Conservation (phyloP, 2,329 filamentous ascomycete genomes). For the Cercospora sesami region DNA sequence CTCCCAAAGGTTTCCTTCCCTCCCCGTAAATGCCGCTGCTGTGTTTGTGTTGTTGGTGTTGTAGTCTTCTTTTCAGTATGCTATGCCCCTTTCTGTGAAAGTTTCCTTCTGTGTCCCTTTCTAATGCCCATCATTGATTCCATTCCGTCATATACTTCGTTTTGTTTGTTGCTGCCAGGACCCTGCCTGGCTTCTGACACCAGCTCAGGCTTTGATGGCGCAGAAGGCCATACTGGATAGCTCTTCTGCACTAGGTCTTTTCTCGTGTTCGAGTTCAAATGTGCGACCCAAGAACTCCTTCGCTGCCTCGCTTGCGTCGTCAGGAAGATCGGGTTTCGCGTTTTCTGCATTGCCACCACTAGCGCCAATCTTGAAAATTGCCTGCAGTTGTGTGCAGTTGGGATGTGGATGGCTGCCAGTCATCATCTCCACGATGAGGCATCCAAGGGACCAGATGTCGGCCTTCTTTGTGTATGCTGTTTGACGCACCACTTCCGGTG, state of each 20-base stretch:
- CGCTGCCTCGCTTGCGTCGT: conserved; percentile 80
- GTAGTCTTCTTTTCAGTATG: background rate
- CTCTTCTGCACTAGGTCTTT: conserved; percentile 88
- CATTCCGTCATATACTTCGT: background rate
- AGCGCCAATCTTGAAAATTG: conserved; percentile 93
- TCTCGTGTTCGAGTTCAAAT: conserved; percentile 93
- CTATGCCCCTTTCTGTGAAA: background rate
- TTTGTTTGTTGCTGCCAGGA: background rate
- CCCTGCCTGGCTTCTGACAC: background rate
- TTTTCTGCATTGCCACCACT: conserved; percentile 57
- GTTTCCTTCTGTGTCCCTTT: background rate
- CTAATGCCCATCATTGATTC: background rate
- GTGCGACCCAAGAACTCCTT: conserved; percentile 80
- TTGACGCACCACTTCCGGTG: conserved; percentile 95
- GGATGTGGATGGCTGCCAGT: conserved; percentile 95
- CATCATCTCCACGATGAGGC: conserved; percentile 98
- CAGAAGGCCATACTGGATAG: conserved; percentile 77
- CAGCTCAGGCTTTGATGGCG: conserved; percentile 27
- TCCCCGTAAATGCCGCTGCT: background rate
- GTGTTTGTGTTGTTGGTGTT: background rate
- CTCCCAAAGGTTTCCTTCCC: background rate
- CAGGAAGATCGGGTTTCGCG: conserved; percentile 83
- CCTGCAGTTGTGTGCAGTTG: conserved; percentile 93
- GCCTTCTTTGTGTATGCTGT: conserved; percentile 97
- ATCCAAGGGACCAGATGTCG: conserved; percentile 97